A percentile compares a stretch with the other conserved stretches of the same genome.
phyloP scores from a whole-genome alignment of 2,329 filamentous ascomycete genomes.

The Chrysosphaeria jannelii region DNA sequence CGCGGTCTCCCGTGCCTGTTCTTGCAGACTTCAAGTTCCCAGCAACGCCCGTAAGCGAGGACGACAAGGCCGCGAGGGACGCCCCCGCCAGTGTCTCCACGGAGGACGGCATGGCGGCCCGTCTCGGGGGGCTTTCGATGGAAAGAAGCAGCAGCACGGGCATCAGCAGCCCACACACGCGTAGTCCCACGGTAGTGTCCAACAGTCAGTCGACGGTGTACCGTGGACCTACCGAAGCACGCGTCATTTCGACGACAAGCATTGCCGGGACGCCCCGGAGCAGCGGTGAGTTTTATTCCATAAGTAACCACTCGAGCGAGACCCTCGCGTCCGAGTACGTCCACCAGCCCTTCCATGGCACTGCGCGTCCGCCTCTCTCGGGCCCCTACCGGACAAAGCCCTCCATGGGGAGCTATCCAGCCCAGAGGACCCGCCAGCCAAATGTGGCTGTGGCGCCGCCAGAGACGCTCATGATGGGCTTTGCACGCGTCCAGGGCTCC shows the following conservation, averaged over 20 bases:
- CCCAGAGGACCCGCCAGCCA: conserved; percentile 5
- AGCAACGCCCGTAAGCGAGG: conserved; percentile 8
- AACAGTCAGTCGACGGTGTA: too few species aligned
- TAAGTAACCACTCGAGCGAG: conserved; percentile 86
- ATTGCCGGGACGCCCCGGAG: conserved; percentile 56
- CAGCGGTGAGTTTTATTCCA: conserved; percentile 79
- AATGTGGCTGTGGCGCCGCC: conserved; percentile 13
- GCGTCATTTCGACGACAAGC: conserved; percentile 51
- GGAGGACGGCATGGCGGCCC: too few species aligned
- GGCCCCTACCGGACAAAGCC: too few species aligned
- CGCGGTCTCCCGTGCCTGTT: conserved; percentile 12
- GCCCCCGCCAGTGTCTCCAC: too few species aligned
- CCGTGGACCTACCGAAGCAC: conserved; percentile 28
- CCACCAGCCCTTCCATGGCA: conserved; percentile 12
- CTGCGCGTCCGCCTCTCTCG: neutral
- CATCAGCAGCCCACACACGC: neutral
- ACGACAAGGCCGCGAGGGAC: too few species aligned
- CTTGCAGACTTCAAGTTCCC: conserved; percentile 28
- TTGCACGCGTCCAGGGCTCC: conserved; percentile 73
- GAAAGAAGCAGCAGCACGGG: neutral
- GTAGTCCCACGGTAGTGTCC: too few species aligned
- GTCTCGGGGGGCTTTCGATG: neutral
- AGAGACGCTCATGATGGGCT: conserved; percentile 90
- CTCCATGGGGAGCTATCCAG: too few species aligned
- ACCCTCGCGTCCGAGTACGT: conserved; percentile 77